These are phyloP conservation scores for Aspergillus vadensis DNA, from an alignment of 2,329 filamentous ascomycete species.

Conservation along the genomic window DNA sequence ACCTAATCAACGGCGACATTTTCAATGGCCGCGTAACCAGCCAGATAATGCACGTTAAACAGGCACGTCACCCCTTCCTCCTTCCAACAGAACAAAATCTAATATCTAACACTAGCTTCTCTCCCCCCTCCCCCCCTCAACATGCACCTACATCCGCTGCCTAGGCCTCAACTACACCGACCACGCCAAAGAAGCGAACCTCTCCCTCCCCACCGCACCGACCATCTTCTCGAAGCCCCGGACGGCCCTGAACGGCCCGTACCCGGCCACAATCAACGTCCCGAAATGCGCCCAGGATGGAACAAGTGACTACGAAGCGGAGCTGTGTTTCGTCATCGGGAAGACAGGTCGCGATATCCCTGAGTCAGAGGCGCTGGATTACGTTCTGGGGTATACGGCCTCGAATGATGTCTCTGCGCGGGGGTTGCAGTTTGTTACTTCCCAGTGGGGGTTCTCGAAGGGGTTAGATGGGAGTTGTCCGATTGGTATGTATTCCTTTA, in stretches of 20 bases:
- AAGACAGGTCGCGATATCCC: slow-evolving; percentile 43
- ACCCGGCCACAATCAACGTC: slow-evolving; percentile 30
- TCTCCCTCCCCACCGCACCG: slow-evolving; percentile 38
- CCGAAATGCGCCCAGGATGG: slow-evolving; percentile 36
- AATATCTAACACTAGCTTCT: not conserved
- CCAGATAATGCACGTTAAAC: not conserved
- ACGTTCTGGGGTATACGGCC: slow-evolving; percentile 46
- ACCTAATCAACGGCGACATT: not conserved
- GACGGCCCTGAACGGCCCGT: slow-evolving; percentile 29
- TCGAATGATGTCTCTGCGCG: slow-evolving; percentile 46
- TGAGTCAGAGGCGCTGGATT: slow-evolving; percentile 39
- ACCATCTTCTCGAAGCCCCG: slow-evolving; percentile 44
- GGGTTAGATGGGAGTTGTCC: slow-evolving; percentile 40
- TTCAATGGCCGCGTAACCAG: not conserved
- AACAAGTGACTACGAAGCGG: slow-evolving; percentile 35
- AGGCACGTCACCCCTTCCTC: too few species aligned
- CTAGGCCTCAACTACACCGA: slow-evolving; percentile 51
- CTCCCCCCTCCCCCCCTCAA: not conserved
- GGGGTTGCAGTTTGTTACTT: slow-evolving; percentile 35
- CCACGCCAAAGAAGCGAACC: slow-evolving; percentile 43
- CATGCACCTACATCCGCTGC: slow-evolving; percentile 45
- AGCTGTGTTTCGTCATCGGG: slow-evolving; percentile 42
- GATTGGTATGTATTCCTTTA: not conserved
- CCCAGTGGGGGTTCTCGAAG: slow-evolving; percentile 44
- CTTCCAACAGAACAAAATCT: too few species aligned